Conservation (phyloP, 306 rosid genomes). For the Cucumis sativus region DNA sequence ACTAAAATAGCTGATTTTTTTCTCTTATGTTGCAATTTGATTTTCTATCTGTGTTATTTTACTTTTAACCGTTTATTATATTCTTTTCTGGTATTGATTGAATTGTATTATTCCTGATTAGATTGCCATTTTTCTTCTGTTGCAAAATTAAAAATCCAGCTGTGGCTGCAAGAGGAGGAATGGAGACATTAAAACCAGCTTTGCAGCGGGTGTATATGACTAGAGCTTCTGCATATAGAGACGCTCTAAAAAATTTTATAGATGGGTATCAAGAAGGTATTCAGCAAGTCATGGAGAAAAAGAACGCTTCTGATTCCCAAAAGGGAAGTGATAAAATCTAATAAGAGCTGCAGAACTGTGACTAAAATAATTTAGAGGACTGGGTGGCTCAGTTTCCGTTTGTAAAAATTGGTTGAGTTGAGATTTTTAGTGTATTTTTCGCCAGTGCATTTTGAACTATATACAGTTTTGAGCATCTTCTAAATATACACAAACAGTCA, state of each 20-base stretch:
- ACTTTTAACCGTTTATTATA: not conserved
- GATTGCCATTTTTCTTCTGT: constrained; percentile 10
- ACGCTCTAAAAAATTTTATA: constrained; percentile 77
- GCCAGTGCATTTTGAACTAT: not conserved
- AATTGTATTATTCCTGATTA: not conserved
- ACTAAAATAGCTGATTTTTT: too few relatives aligned
- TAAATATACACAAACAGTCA: not conserved
- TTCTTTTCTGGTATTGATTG: not conserved
- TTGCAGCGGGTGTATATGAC: constrained; percentile 81
- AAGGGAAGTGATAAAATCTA: constrained; percentile 22
- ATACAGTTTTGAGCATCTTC: not conserved
- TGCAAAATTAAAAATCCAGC: constrained; percentile 28
- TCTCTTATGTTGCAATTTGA: not conserved
- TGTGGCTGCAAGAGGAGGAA: constrained; percentile 68
- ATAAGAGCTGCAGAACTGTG: constrained; percentile 15
- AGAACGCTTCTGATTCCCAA: constrained; percentile 32
- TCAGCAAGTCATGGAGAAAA: constrained; percentile 56
- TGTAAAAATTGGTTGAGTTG: not conserved
- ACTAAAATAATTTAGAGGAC: not conserved
- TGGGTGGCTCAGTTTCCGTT: not conserved
- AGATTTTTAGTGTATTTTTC: not conserved
- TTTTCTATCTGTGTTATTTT: not conserved
- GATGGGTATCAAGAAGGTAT: constrained; percentile 77
- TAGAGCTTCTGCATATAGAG: constrained; percentile 77
- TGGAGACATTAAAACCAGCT: constrained; percentile 72